Percentiles rank a stretch among this genome's conserved stretches.
phyloP scores from a whole-genome alignment of 352 stramenopile genomes.

The Phytophthora meadii region DNA sequence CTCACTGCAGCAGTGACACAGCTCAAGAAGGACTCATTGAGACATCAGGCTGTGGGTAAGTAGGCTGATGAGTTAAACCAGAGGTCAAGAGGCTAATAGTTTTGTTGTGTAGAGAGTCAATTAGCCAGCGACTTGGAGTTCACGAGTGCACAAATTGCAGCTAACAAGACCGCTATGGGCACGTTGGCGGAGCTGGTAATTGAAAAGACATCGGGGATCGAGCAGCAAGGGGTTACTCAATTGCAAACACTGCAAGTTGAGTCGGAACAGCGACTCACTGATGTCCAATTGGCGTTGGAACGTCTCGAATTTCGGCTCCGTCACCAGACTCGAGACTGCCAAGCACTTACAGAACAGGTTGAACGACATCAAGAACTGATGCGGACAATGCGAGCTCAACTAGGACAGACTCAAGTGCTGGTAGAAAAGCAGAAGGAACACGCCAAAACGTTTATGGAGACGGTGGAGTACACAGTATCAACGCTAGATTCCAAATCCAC shows the following conservation, averaged over 20 bases:
- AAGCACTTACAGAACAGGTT: conserved; percentile 54
- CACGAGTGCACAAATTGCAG: conserved; percentile 44
- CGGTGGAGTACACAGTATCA: conserved; percentile 44
- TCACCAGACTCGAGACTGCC: conserved; percentile 61
- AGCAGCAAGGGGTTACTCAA: conserved; percentile 46
- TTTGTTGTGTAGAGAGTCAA: conserved; percentile 44
- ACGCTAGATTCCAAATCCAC: conserved; percentile 39
- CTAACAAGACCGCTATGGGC: conserved; percentile 55
- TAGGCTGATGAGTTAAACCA: background rate
- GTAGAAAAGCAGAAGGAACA: conserved; percentile 59
- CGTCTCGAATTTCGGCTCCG: conserved; percentile 78
- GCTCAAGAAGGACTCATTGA: conserved; percentile 54
- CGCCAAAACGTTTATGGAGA: conserved; percentile 55
- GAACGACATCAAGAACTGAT: conserved; percentile 56
- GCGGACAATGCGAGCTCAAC: conserved; percentile 44
- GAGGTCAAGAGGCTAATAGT: background rate
- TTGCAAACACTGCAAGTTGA: conserved; percentile 59
- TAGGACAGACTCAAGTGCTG: conserved; percentile 50
- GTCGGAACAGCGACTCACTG: conserved; percentile 50
- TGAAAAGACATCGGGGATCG: conserved; percentile 51
- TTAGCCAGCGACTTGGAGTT: conserved; percentile 61
- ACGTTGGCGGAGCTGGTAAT: conserved; percentile 56
- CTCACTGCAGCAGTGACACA: conserved; percentile 49
- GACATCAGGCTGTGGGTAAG: conserved; percentile 50
- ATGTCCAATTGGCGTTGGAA: conserved; percentile 55